Evolutionary conservation across 2,329 filamentous ascomycete genomes (phyloP).

Genomic region (Aspergillaceae sp.): DNA sequence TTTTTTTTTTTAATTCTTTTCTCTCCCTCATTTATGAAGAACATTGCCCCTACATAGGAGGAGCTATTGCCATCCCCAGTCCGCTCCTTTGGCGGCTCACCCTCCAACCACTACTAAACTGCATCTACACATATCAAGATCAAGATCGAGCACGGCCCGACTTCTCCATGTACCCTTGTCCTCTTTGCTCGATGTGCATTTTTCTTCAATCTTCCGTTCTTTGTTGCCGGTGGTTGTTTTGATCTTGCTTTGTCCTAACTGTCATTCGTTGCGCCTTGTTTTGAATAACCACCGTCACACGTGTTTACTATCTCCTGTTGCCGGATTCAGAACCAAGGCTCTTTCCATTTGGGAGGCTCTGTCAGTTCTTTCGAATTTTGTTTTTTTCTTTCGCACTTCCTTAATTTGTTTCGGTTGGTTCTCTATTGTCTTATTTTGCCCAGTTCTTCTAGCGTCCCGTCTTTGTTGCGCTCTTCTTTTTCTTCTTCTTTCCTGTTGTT

Average conservation of each 20-base stretch:
- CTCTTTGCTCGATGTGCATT: slow-evolving; percentile 12
- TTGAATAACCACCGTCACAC: slow-evolving; percentile 14
- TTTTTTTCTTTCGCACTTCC: slow-evolving; percentile 5
- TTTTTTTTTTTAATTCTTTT: neutral
- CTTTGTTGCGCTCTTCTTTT: slow-evolving; percentile 2
- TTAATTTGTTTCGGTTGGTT: slow-evolving; percentile 9
- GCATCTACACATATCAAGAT: slow-evolving; percentile 5
- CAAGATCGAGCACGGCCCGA: slow-evolving; percentile 6
- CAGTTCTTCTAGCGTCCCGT: slow-evolving; percentile 1
- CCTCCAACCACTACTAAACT: neutral
- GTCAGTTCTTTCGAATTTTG: slow-evolving; percentile 10
- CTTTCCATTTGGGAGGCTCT: slow-evolving; percentile 24
- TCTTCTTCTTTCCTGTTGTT: slow-evolving; percentile 1
- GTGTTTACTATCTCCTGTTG: slow-evolving; percentile 10
- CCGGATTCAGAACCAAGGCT: slow-evolving; percentile 14
- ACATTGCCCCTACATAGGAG: slow-evolving; percentile 7
- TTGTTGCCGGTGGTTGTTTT: neutral
- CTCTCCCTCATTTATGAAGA: neutral
- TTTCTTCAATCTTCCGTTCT: slow-evolving; percentile 7
- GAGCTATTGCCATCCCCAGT: neutral
- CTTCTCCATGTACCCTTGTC: slow-evolving; percentile 15
- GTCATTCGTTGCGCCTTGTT: slow-evolving; percentile 9
- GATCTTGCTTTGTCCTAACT: slow-evolving; percentile 1
- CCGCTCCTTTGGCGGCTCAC: neutral
- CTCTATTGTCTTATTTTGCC: slow-evolving; percentile 7